These are phyloP conservation scores for Torulaspora microellipsoides DNA, from an alignment of 805 yeast genomes.

Conservation along the genomic window DNA sequence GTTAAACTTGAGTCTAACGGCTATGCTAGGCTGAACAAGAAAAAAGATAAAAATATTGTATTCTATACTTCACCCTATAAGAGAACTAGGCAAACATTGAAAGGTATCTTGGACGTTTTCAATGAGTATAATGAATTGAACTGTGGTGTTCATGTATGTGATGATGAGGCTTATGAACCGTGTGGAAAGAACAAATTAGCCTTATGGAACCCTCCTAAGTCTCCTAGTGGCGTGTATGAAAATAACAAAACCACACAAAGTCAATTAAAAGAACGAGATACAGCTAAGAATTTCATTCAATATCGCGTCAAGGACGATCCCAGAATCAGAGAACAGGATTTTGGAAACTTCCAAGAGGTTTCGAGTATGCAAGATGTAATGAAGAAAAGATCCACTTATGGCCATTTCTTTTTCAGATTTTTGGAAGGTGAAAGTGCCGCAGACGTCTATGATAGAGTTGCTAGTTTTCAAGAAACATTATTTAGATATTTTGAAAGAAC, in stretches of 20 bases:
- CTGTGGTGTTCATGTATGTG: conserved; percentile 23
- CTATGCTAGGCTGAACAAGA: conserved; percentile 34
- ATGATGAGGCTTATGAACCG: conserved; percentile 24
- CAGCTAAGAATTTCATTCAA: conserved; percentile 35
- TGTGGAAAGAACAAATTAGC: conserved; percentile 27
- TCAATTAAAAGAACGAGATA: conserved; percentile 1
- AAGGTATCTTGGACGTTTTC: conserved; percentile 59
- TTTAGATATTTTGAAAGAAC: conserved; percentile 69
- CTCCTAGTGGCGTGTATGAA: conserved; percentile 29
- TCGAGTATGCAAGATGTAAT: conserved; percentile 75
- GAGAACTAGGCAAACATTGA: conserved; percentile 80
- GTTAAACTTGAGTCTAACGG: conserved; percentile 18
- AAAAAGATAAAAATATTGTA: conserved; percentile 53
- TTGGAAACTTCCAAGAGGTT: conserved; percentile 84
- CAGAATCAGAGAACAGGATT: conserved; percentile 89
- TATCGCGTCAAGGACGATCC: conserved; percentile 79
- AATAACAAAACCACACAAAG: conserved; percentile 19
- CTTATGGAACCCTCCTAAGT: conserved; percentile 25
- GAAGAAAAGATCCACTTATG: conserved; percentile 82
- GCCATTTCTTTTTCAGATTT: conserved; percentile 82
- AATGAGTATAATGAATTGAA: conserved; percentile 32
- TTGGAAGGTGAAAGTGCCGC: conserved; percentile 96
- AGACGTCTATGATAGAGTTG: conserved; percentile 86
- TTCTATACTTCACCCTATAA: conserved; percentile 84
- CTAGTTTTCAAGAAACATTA: conserved; percentile 83